These are phyloP conservation scores for Linderniella brevidens DNA, from an alignment of 257 asterid species.

Conservation along the genomic window DNA sequence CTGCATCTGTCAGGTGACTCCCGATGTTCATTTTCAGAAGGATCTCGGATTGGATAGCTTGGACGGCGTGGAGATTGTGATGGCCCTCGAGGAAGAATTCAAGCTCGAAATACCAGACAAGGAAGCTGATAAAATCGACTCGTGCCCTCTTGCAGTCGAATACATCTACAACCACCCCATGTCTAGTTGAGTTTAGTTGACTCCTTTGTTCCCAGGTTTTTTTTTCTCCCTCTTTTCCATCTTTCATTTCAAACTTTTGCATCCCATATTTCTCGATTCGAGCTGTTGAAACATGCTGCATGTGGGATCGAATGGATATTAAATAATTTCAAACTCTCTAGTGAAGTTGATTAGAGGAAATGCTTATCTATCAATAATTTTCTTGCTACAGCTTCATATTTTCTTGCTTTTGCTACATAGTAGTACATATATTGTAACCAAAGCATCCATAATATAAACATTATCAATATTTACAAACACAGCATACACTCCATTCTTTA, in stretches of 20 bases:
- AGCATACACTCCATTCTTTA: too few relatives aligned
- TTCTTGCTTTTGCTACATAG: neutral
- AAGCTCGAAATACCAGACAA: constrained; percentile 2
- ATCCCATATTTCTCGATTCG: neutral
- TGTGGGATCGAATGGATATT: too few relatives aligned
- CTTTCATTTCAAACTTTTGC: neutral
- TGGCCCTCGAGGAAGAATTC: constrained; percentile 5
- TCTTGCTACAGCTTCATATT: neutral
- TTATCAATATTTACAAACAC: too few relatives aligned
- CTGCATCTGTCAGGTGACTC: constrained; percentile 1
- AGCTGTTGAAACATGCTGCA: neutral
- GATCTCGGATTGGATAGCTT: constrained; percentile 7
- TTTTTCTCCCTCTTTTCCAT: neutral
- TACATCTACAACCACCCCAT: constrained; percentile 3
- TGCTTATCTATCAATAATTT: neutral
- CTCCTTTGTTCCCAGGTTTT: neutral
- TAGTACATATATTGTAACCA: neutral
- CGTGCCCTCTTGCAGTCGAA: constrained; percentile 4
- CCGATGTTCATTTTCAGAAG: constrained; percentile 5
- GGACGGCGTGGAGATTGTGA: constrained; percentile 4
- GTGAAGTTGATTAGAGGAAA: too few relatives aligned
- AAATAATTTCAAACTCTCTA: too few relatives aligned
- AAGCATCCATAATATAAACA: neutral
- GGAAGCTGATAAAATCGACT: constrained; percentile 6
- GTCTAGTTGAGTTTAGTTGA: neutral